These are phyloP conservation scores for Fusarium papillatum DNA, from an alignment of 2,329 filamentous ascomycete genomes.

Conservation along the genomic window DNA sequence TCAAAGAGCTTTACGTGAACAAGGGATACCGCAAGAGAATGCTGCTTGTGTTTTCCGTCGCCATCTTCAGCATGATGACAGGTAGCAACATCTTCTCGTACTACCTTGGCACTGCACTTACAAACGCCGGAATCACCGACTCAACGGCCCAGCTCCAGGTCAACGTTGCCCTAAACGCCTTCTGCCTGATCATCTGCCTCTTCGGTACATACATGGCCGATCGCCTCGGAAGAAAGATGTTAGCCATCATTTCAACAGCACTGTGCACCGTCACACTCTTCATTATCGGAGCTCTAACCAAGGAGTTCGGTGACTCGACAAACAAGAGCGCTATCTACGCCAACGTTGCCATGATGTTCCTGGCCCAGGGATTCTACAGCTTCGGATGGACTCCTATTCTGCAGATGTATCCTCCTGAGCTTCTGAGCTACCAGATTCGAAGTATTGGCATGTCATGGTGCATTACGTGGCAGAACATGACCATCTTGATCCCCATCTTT, in stretches of 20 bases:
- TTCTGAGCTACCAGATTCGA: slow-evolving; percentile 8
- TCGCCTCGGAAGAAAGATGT: not conserved
- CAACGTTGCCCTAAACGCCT: not conserved
- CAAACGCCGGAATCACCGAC: not conserved
- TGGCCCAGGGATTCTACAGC: slow-evolving; percentile 3
- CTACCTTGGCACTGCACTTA: not conserved
- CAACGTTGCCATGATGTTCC: slow-evolving; percentile 4
- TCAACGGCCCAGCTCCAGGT: not conserved
- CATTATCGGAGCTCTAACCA: not conserved
- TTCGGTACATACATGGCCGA: not conserved
- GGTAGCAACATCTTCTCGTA: not conserved
- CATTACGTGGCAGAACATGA: slow-evolving; percentile 6
- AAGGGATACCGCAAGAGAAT: not conserved
- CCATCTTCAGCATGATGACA: not conserved
- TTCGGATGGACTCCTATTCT: slow-evolving; percentile 5
- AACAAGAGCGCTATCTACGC: slow-evolving; percentile 1
- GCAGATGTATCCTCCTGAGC: slow-evolving; percentile 1
- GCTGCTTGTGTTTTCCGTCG: not conserved
- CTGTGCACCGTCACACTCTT: not conserved
- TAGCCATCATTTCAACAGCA: not conserved
- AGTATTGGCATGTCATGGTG: slow-evolving; percentile 10
- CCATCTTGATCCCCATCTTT: not conserved
- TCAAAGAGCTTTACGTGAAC: not conserved
- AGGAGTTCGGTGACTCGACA: not conserved
- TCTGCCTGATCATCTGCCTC: not conserved